Percentiles rank a stretch among this genome's conserved stretches.
phyloP scores from a whole-genome alignment of 1,139 yeast genomes.

The Fermentozyma sake region DNA sequence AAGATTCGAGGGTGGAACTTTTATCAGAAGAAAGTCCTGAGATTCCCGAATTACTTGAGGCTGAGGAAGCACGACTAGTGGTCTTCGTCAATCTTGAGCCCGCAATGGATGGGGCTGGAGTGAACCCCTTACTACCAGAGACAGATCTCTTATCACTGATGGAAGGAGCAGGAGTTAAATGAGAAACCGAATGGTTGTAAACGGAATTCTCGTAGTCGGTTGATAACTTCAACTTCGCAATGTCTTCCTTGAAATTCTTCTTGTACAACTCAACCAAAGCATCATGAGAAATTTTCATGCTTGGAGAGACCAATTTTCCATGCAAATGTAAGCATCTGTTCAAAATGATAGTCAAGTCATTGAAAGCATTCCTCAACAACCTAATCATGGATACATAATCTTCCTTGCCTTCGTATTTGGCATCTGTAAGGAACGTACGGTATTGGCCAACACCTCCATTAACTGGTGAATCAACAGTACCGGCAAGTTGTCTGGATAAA shows the following conservation, averaged over 20 bases:
- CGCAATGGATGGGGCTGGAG: constrained; percentile 9
- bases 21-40: constrained; percentile 22
- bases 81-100: constrained; percentile 29
- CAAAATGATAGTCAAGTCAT: constrained; percentile 64
- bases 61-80: constrained; percentile 26
- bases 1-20: constrained; percentile 9
- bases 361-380: constrained; percentile 57
- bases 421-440: constrained; percentile 58
- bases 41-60: constrained; percentile 26
- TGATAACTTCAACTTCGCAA: constrained; percentile 35
- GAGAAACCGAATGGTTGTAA: constrained; percentile 21
- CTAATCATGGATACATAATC: constrained; percentile 43
- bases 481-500: constrained; percentile 73
- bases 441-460: constrained; percentile 91
- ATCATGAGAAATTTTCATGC: constrained; percentile 60
- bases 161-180: constrained; percentile 6
- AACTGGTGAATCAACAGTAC: constrained; percentile 89
- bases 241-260: constrained; percentile 67
- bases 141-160: constrained; percentile 18
- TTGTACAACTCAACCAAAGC: constrained; percentile 60
- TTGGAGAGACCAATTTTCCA: constrained; percentile 57
- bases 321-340: constrained; percentile 67
- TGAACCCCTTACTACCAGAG: constrained; percentile 10
- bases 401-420: constrained; percentile 31
- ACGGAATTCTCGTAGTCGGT: constrained; percentile 28